phyloP scores from a whole-genome alignment of 768 basidiomycete genomes.

The Tricholoma bakamatsutake region DNA sequence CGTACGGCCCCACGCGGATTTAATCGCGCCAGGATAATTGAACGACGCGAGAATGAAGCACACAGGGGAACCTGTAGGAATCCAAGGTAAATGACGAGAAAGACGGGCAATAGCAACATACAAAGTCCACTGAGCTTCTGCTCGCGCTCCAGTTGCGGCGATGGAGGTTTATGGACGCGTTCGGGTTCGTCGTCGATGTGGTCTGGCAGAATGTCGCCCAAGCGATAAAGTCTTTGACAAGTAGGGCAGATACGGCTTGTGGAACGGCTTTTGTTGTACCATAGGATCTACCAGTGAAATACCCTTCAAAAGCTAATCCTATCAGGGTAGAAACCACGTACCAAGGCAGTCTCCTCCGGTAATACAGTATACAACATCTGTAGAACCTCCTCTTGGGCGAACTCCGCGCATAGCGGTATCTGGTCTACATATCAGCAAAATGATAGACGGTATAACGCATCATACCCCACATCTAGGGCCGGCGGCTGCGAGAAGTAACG shows the following conservation, averaged over 20 bases:
- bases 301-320: background rate
- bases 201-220: conserved; percentile 61
- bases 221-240: conserved; percentile 63
- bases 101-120: conserved; percentile 28
- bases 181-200: conserved; percentile 27
- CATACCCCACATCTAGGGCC: conserved; percentile 38
- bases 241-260: conserved; percentile 72
- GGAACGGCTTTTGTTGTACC: conserved; percentile 81
- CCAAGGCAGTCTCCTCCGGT: conserved; percentile 67
- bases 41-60: conserved; percentile 73
- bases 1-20: conserved; percentile 61
- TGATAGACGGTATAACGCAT: background rate
- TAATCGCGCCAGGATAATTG: conserved; percentile 57
- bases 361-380: conserved; percentile 67
- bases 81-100: background rate
- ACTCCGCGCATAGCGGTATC: conserved; percentile 70
- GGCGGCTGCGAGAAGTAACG: conserved; percentile 62
- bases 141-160: conserved; percentile 45
- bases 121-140: conserved; percentile 75
- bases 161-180: conserved; percentile 17
- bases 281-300: conserved; percentile 48
- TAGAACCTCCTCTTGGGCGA: conserved; percentile 67
- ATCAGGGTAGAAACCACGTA: conserved; percentile 27
- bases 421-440: conserved; percentile 8
- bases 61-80: conserved; percentile 57